Percentiles rank a stretch among this genome's conserved stretches.
Evolutionary conservation across 1,284 basidiomycete genomes (phyloP).

Genomic region (Stereum hirsutum): DNA sequence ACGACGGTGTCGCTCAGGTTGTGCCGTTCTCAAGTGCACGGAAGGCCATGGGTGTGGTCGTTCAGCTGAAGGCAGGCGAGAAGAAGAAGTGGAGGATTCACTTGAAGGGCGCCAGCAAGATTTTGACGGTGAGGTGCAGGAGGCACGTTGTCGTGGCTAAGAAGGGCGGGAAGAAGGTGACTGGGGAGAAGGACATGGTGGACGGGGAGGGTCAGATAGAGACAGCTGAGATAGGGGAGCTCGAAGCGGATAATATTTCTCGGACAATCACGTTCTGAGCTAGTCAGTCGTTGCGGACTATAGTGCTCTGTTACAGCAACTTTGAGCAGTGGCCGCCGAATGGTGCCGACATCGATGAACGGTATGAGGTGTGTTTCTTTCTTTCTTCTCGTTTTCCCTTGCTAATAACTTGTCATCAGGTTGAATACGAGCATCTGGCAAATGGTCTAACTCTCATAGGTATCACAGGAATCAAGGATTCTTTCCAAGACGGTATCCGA

Average conservation of each 20-base stretch:
- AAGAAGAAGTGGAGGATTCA: constrained; percentile 73
- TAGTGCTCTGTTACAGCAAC: constrained; percentile 90
- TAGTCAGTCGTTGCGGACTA: constrained; percentile 89
- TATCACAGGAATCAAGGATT: constrained; percentile 94
- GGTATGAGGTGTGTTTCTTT: constrained; percentile 38
- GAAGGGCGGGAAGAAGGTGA: constrained; percentile 21
- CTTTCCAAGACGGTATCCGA: constrained; percentile 83
- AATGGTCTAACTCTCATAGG: constrained; percentile 77
- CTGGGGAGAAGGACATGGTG: no score
- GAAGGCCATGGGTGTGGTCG: constrained; percentile 94
- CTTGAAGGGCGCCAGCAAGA: constrained; percentile 93
- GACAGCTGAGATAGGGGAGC: constrained; percentile 50
- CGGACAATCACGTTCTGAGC: constrained; percentile 96
- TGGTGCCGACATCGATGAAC: constrained; percentile 31
- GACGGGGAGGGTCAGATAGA: no score
- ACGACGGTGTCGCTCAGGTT: constrained; percentile 86
- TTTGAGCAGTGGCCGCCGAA: constrained; percentile 82
- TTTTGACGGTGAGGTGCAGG: constrained; percentile 72
- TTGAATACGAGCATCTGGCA: constrained; percentile 68
- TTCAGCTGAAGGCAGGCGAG: constrained; percentile 50
- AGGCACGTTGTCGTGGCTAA: constrained; percentile 62
- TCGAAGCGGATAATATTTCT: constrained; percentile 71
- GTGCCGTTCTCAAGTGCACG: constrained; percentile 93
- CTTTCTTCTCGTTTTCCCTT: no score
- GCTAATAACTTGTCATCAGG: no score